These are phyloP conservation scores for Aspergillus ochraceoroseus DNA, from an alignment of 2,329 filamentous ascomycete genomes.

Conservation along the genomic window DNA sequence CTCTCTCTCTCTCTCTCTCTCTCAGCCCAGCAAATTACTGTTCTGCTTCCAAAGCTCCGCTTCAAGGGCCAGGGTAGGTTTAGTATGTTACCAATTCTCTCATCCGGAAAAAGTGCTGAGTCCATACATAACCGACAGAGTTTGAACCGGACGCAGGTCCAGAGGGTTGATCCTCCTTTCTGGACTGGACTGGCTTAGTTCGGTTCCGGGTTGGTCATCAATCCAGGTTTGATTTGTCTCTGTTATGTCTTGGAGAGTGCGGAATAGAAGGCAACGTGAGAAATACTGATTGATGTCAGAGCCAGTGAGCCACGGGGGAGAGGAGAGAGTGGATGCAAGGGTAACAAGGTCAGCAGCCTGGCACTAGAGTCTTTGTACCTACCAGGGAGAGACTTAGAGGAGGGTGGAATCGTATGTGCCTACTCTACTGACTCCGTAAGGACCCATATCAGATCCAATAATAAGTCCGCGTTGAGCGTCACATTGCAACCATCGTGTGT, in stretches of 20 bases:
- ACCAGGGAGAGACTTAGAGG: not conserved
- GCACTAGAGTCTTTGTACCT: conserved; percentile 8
- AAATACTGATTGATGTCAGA: conserved; percentile 39
- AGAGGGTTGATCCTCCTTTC: conserved; percentile 39
- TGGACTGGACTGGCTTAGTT: conserved; percentile 33
- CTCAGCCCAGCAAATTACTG: conserved; percentile 27
- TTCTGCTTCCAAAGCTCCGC: conserved; percentile 24
- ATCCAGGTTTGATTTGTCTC: conserved; percentile 26
- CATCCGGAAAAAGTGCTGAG: conserved; percentile 31
- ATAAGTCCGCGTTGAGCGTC: conserved; percentile 30
- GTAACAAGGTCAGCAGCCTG: conserved; percentile 20
- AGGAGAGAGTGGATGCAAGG: conserved; percentile 17
- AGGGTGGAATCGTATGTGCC: conserved; percentile 13
- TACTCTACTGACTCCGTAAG: conserved; percentile 18
- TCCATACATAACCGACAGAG: conserved; percentile 31
- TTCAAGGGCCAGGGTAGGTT: conserved; percentile 28
- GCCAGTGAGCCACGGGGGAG: conserved; percentile 23
- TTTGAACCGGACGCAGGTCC: conserved; percentile 40
- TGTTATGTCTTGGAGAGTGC: conserved; percentile 23
- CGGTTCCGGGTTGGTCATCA: conserved; percentile 30
- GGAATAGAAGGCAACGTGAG: conserved; percentile 4
- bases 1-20: no score
- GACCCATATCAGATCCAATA: conserved; percentile 38
- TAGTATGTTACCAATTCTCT: no score
- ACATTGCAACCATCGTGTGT: conserved; percentile 28